phyloP scores from a whole-genome alignment of 805 yeast species.

The Teunomyces tritomae region DNA sequence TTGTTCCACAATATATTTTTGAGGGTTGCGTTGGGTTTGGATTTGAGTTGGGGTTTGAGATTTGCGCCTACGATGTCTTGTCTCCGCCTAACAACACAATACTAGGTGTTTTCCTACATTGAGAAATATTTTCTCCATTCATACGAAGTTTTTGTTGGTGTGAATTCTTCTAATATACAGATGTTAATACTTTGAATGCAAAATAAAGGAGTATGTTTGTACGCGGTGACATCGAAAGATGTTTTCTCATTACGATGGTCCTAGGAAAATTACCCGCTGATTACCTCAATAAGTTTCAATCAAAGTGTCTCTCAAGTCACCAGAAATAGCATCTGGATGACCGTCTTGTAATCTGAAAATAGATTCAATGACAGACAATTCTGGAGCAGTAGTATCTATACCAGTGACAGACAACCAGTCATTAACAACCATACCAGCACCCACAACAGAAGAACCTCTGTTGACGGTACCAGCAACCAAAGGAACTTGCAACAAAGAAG shows the following conservation, averaged over 20 bases:
- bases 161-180: slow-evolving; percentile 3
- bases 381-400: slow-evolving; percentile 97
- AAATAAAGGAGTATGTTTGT: not conserved
- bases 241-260: too few relatives aligned
- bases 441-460: slow-evolving; percentile 96
- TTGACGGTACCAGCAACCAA: slow-evolving; percentile 98
- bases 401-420: slow-evolving; percentile 98
- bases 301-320: slow-evolving; percentile 85
- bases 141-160: not conserved
- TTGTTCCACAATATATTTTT: too few relatives aligned
- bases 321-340: slow-evolving; percentile 81
- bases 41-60: too few relatives aligned
- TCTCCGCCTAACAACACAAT: too few relatives aligned
- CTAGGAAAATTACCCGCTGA: not conserved
- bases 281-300: slow-evolving; percentile 73
- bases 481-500: slow-evolving; percentile 94
- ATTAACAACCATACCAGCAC: slow-evolving; percentile 98
- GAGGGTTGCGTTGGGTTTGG: too few relatives aligned
- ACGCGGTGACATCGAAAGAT: not conserved
- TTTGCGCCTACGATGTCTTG: too few relatives aligned
- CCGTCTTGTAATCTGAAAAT: slow-evolving; percentile 92
- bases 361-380: slow-evolving; percentile 92
- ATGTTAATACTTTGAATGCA: slow-evolving; percentile 1
- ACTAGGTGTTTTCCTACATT: too few relatives aligned
- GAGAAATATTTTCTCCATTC: not conserved